Base-by-base conservation (phyloP, 1,284 basidiomycete genomes). In the Tylopilus sp. region DNA sequence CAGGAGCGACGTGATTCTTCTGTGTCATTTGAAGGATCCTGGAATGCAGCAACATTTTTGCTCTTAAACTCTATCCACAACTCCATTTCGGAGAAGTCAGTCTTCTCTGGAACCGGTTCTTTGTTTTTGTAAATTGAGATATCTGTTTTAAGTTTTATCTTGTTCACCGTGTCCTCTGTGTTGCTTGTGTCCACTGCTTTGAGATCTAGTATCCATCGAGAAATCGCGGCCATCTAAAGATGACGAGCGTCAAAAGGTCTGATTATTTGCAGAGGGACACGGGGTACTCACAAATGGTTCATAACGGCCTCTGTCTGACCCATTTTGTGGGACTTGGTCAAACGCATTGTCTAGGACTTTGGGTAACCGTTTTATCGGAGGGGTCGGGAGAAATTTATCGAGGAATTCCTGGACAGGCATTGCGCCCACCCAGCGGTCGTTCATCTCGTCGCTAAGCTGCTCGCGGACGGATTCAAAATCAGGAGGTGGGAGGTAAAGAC, bases 11-110 rank as follows among this genome's bases (percentile, higher is more conserved):
- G 6, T 19, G 24, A 24, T 18, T 57, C 38, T 4, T 41, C 24
- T 6, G 39, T 44, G 41, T 7, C 9, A 44, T 57, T 16, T 29
- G 22, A 5, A 32, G 18, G 15, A 19, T 58, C 57, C 29, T 24
- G 33, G 47, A 58, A 58, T 12, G 57, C 47, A 8, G 7, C 49
- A 9, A 18, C 24, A 4, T 58, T 18, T 2, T 58, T 51, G 33
- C 22, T 38, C 33, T 52, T 58, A 41, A 58, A 58, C n/a, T 58
- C 57, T 16, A 58, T 51, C 57, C 57, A 58, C 2, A 58, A 47
- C n/a, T 58, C 57, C n/a, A 58, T 58, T 15, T 26, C 6, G 22
- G 57, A 22, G n/a, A 58, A 58, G 24, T 58, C 22, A 1, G 57
- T 58, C 39, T 24, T 41, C 6, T 26, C 24, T 2, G 55, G 55